Percentiles rank a stretch among this genome's conserved stretches.
These are phyloP conservation scores for Trypanosoma lewisi DNA, from an alignment of 208 protist genomes.

Conservation along the genomic window DNA sequence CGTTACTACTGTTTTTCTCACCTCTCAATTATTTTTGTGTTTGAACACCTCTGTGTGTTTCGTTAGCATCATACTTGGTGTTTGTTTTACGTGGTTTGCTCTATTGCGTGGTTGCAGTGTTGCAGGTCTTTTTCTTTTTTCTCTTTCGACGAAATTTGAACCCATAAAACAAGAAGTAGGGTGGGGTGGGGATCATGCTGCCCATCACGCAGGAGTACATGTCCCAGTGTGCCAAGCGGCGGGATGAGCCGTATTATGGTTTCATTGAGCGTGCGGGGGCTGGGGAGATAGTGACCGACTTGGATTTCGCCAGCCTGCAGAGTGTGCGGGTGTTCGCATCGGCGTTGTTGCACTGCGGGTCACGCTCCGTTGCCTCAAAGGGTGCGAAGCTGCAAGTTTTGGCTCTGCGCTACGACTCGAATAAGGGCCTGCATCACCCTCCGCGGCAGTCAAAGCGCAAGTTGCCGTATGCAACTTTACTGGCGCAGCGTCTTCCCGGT, in stretches of 20 bases:
- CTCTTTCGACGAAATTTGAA: background rate
- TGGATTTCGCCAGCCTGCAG: slow-evolving; percentile 26
- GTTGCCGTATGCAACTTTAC: slow-evolving; percentile 5
- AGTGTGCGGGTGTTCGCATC: slow-evolving; percentile 28
- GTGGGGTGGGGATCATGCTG: slow-evolving; percentile 26
- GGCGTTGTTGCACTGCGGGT: slow-evolving; percentile 12
- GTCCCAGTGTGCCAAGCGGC: slow-evolving; percentile 44
- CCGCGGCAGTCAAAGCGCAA: slow-evolving; percentile 16
- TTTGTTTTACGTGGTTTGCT: background rate
- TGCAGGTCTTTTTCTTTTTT: too few species aligned
- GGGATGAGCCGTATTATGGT: slow-evolving; percentile 32
- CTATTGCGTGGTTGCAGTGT: too few species aligned
- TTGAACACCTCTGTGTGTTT: too few species aligned
- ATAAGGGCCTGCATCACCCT: slow-evolving; percentile 18
- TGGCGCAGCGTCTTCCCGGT: slow-evolving; percentile 10
- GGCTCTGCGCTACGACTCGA: slow-evolving; percentile 12
- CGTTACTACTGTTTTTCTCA: slow-evolving; percentile 6
- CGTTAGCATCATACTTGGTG: background rate
- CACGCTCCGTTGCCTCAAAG: background rate
- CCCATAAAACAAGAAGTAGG: background rate
- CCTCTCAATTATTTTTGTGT: too few species aligned
- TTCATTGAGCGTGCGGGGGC: slow-evolving; percentile 41
- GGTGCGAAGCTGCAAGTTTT: slow-evolving; percentile 5
- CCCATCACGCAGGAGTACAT: slow-evolving; percentile 50
- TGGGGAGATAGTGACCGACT: slow-evolving; percentile 38